Evolutionary conservation across 495 filamentous ascomycete species (phyloP).

Genomic region (Polyplosphaeria fusca): DNA sequence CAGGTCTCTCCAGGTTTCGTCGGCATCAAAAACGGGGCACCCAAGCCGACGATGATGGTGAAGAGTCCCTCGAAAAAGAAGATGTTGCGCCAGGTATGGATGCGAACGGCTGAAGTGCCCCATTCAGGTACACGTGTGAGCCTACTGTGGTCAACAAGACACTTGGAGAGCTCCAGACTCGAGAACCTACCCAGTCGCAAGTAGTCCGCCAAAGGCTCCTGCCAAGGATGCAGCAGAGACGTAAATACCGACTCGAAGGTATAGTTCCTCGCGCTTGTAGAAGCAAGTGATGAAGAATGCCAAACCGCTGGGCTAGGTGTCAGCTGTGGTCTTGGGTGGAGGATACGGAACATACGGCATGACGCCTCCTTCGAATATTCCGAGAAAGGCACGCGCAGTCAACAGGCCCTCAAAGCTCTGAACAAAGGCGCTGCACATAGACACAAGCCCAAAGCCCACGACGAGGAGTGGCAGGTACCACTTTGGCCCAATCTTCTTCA

Average conservation of each 20-base stretch:
- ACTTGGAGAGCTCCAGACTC: neutral
- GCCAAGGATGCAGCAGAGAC: constrained; percentile 50
- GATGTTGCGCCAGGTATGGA: constrained; percentile 34
- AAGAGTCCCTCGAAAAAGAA: constrained; percentile 37
- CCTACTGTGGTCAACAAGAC: neutral
- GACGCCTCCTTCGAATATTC: constrained; percentile 38
- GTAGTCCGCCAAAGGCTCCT: constrained; percentile 80
- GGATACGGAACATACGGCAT: constrained; percentile 25
- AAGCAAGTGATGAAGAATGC: constrained; percentile 35
- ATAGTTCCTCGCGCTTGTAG: constrained; percentile 30
- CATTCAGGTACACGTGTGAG: constrained; percentile 25
- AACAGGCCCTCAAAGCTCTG: constrained; percentile 43
- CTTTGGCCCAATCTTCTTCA: constrained; percentile 27
- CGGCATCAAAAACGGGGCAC: constrained; percentile 24
- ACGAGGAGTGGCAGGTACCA: constrained; percentile 44
- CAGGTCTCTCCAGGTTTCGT: constrained; percentile 11
- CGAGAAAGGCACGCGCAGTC: constrained; percentile 38
- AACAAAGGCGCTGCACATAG: constrained; percentile 48
- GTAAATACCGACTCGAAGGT: constrained; percentile 31
- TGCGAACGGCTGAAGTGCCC: constrained; percentile 22
- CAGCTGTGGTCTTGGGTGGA: too few relatives aligned
- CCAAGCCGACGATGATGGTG: constrained; percentile 27
- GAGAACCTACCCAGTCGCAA: constrained; percentile 56
- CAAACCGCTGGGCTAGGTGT: constrained; percentile 14
- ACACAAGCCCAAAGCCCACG: constrained; percentile 48